phyloP scores from a whole-genome alignment of 2,329 filamentous ascomycete genomes.

The Emydomyces testavorans region DNA sequence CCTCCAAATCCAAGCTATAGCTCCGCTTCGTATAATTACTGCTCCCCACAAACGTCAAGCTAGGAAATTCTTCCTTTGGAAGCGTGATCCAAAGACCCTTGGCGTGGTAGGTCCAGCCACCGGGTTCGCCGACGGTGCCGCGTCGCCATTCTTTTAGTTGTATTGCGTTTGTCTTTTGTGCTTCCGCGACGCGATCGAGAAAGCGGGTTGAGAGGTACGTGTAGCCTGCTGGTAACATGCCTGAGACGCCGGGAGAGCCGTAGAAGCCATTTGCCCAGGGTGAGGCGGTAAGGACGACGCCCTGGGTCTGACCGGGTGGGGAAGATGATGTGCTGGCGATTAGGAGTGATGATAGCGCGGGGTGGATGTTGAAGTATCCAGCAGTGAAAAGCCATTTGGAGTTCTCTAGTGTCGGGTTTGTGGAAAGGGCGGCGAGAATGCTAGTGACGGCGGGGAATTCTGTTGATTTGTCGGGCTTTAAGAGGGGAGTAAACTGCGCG shows the following conservation, averaged over 20 bases:
- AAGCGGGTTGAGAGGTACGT: constrained; percentile 78
- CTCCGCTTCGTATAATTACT: constrained; percentile 93
- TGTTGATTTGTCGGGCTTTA: constrained; percentile 69
- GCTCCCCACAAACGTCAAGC: constrained; percentile 74
- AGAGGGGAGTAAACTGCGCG: constrained; percentile 74
- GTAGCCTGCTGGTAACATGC: constrained; percentile 83
- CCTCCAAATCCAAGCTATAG: constrained; percentile 85
- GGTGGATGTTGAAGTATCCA: constrained; percentile 95
- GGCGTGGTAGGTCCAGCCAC: constrained; percentile 94
- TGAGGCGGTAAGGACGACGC: constrained; percentile 82
- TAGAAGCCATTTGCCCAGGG: constrained; percentile 95
- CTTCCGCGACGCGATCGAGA: constrained; percentile 49
- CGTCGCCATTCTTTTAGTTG: constrained; percentile 75
- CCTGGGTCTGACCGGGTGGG: constrained; percentile 37
- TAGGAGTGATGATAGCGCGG: constrained; percentile 66
- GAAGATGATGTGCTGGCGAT: constrained; percentile 51
- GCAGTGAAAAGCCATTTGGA: constrained; percentile 93
- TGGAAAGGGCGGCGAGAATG: constrained; percentile 57
- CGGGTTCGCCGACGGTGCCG: constrained; percentile 67
- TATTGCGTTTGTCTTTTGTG: constrained; percentile 48
- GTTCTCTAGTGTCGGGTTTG: constrained; percentile 47
- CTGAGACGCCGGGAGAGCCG: constrained; percentile 72
- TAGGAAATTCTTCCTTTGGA: constrained; percentile 50
- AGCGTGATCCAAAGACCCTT: constrained; percentile 85
- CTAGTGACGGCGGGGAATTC: constrained; percentile 72